A percentile compares a stretch with the other conserved stretches of the same genome.
Conservation (phyloP, 441 rosid genomes). For the Adansonia grandidieri region DNA sequence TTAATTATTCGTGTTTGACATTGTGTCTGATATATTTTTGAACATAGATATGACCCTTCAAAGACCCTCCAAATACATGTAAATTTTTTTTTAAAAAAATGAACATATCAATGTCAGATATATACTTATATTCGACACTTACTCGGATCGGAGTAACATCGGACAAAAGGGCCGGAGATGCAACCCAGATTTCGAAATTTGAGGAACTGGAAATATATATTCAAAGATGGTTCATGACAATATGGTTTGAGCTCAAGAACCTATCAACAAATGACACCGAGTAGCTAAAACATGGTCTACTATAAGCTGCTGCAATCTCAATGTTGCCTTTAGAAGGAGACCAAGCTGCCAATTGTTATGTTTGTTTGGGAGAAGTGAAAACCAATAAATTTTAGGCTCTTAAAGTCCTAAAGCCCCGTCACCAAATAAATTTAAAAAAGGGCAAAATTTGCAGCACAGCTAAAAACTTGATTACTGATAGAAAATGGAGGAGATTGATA, state of each 20-base stretch:
- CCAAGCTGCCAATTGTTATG: slow-evolving; percentile 13
- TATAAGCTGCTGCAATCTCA: background rate
- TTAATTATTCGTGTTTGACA: too few species aligned
- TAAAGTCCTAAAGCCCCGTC: background rate
- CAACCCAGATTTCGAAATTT: slow-evolving; percentile 9
- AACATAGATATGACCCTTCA: too few species aligned
- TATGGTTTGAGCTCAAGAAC: slow-evolving; percentile 4
- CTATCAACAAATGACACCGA: slow-evolving; percentile 8
- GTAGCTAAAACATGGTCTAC: background rate
- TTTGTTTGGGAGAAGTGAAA: background rate
- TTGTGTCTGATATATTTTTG: too few species aligned
- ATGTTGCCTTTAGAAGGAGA: background rate
- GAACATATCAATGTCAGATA: too few species aligned
- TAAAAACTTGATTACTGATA: background rate
- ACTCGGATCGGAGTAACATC: too few species aligned
- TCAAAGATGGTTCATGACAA: background rate
- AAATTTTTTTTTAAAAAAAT: too few species aligned
- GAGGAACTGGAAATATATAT: background rate
- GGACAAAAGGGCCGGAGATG: slow-evolving; percentile 10
- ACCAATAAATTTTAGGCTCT: background rate
- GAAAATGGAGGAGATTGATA: background rate
- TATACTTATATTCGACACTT: too few species aligned
- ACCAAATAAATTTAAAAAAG: background rate
- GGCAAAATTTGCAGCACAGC: background rate
- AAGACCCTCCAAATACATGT: too few species aligned